A percentile compares a stretch with the other conserved stretches of the same genome.
phyloP scores from a whole-genome alignment of 2,329 filamentous ascomycete species.

The Lasiodiplodia sp. region DNA sequence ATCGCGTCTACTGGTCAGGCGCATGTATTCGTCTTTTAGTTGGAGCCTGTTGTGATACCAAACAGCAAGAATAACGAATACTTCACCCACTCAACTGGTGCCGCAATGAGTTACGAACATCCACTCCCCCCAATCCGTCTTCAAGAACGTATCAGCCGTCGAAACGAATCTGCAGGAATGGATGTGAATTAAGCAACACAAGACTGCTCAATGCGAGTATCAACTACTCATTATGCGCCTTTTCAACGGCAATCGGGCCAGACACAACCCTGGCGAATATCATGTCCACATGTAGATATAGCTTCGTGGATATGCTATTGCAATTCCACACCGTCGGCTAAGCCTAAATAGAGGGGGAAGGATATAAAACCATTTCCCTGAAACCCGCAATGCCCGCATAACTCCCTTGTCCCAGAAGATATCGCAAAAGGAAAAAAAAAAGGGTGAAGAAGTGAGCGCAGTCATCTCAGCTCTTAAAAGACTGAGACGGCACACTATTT shows the following conservation, averaged over 20 bases:
- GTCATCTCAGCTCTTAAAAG: background rate
- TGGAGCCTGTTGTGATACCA: constrained; percentile 1
- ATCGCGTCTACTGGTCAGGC: background rate
- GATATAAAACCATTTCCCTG: background rate
- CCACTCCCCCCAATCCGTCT: background rate
- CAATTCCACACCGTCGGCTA: background rate
- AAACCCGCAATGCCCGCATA: background rate
- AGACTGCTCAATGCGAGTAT: too few relatives aligned
- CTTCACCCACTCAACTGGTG: background rate
- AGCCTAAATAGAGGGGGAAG: background rate
- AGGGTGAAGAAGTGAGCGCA: background rate
- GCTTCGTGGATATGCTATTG: background rate
- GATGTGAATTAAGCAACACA: too few relatives aligned
- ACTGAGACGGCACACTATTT: background rate
- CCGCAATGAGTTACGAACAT: background rate
- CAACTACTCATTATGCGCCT: background rate
- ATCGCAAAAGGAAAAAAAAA: background rate
- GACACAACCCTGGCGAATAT: background rate
- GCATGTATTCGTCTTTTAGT: background rate
- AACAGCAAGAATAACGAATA: background rate
- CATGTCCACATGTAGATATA: background rate
- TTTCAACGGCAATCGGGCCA: background rate
- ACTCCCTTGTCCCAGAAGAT: background rate
- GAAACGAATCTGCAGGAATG: too few relatives aligned
- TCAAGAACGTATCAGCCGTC: background rate